Conservation (phyloP, 2,329 filamentous ascomycete genomes). For the Escovopsis sp. region DNA sequence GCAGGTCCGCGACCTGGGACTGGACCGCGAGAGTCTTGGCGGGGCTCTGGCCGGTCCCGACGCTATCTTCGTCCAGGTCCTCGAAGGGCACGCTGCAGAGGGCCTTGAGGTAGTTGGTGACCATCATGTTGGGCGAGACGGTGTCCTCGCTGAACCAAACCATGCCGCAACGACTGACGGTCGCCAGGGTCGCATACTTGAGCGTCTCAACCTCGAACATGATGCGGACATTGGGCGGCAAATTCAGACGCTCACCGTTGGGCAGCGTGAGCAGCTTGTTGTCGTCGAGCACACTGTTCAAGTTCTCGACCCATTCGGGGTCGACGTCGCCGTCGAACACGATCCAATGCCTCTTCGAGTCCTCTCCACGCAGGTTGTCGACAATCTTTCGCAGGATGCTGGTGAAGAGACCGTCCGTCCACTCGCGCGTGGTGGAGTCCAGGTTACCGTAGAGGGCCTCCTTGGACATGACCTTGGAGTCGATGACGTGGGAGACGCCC, state of each 20-base stretch:
- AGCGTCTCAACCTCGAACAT: constrained; percentile 99
- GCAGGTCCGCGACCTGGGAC: constrained; percentile 60
- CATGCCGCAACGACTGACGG: constrained; percentile 99
- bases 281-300: constrained; percentile 98
- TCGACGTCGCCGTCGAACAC: constrained; percentile 98
- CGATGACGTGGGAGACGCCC: constrained; percentile 92
- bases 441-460: constrained; percentile 91
- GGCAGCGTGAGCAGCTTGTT: constrained; percentile 95
- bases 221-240: constrained; percentile 89
- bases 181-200: constrained; percentile 93
- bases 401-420: constrained; percentile 97
- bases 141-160: constrained; percentile 99
- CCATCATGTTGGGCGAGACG: constrained; percentile 83
- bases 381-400: constrained; percentile 97
- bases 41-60: constrained; percentile 58
- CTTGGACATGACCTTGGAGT: constrained; percentile 99
- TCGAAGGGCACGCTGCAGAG: constrained; percentile 77
- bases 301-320: constrained; percentile 97
- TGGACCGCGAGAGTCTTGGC: constrained; percentile 70
- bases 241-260: constrained; percentile 91
- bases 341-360: constrained; percentile 96
- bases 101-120: constrained; percentile 75
- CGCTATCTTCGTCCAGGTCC: constrained; percentile 85
- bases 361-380: constrained; percentile 93
- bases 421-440: constrained; percentile 92